A percentile compares a stretch with the other conserved stretches of the same genome.
phyloP scores from a whole-genome alignment of 2,329 filamentous ascomycete genomes.

The Xylogone sp. region DNA sequence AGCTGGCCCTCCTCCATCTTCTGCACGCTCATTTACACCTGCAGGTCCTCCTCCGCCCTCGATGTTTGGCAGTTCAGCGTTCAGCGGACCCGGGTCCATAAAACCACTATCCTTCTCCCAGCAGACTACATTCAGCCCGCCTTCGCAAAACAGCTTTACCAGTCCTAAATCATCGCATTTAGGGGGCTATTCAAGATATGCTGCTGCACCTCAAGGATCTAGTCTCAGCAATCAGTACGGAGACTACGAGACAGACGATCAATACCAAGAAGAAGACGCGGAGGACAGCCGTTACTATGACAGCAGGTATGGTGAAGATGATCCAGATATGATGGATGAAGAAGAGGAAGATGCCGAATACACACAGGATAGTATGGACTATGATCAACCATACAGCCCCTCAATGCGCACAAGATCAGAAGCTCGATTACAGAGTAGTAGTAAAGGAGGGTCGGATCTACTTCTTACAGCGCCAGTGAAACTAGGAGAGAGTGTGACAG shows the following conservation, averaged over 20 bases:
- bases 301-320: constrained; percentile 33
- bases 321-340: constrained; percentile 35
- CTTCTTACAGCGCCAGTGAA: constrained; percentile 8
- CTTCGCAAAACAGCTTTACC: constrained; percentile 12
- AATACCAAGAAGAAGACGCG: not conserved
- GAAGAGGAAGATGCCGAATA: constrained; percentile 34
- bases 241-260: not conserved
- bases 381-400: constrained; percentile 24
- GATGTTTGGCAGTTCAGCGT: constrained; percentile 47
- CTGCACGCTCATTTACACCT: constrained; percentile 51
- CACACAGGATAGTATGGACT: constrained; percentile 28
- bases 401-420: constrained; percentile 9
- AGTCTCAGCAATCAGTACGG: constrained; percentile 43
- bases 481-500: constrained; percentile 13
- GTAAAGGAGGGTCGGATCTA: constrained; percentile 43
- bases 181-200: constrained; percentile 14
- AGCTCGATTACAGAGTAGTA: constrained; percentile 21
- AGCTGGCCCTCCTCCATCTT: constrained; percentile 50
- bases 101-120: constrained; percentile 32
- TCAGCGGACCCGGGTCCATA: constrained; percentile 25
- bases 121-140: constrained; percentile 17
- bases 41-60: constrained; percentile 47
- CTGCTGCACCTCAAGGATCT: constrained; percentile 37
- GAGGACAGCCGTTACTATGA: constrained; percentile 13
- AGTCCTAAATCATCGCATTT: constrained; percentile 16